Evolutionary conservation across 345 rosid genomes (phyloP).

Genomic region (Hypericum perforatum): DNA sequence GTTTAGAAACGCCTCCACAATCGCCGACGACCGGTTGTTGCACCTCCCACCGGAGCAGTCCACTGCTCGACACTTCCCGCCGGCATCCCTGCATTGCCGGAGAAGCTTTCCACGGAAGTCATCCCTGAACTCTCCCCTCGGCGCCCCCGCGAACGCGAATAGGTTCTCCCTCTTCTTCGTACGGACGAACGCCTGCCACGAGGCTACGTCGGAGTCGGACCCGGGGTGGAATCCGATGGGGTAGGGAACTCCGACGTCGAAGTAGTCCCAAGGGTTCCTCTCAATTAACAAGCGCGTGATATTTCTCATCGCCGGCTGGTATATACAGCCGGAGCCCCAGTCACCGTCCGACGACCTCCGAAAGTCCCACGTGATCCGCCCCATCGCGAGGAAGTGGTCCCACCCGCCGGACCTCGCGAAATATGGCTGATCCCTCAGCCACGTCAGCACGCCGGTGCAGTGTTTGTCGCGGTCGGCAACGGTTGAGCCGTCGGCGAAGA

Average conservation of each 20-base stretch:
- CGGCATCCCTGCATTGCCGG: constrained; percentile 50
- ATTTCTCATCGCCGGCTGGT: constrained; percentile 75
- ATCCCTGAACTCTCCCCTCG: constrained; percentile 46
- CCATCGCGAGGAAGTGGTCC: constrained; percentile 94
- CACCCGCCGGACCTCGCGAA: constrained; percentile 69
- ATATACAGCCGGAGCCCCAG: constrained; percentile 91
- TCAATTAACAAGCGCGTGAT: constrained; percentile 88
- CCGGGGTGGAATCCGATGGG: constrained; percentile 98
- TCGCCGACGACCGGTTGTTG: constrained; percentile 65
- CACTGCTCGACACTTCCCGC: constrained; percentile 48
- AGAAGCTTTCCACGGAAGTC: constrained; percentile 69
- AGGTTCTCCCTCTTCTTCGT: constrained; percentile 39
- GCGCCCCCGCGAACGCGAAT: constrained; percentile 89
- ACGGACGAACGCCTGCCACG: constrained; percentile 76
- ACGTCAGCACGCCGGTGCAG: constrained; percentile 53
- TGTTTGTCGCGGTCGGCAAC: constrained; percentile 64
- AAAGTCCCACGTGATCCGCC: constrained; percentile 97
- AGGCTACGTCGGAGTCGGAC: constrained; percentile 49
- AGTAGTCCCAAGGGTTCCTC: constrained; percentile 97
- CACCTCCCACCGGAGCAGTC: constrained; percentile 50
- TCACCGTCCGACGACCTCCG: constrained; percentile 59
- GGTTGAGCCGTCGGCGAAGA: constrained; percentile 45
- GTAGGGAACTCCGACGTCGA: constrained; percentile 87
- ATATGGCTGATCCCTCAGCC: constrained; percentile 58
- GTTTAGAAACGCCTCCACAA: constrained; percentile 62